These are phyloP conservation scores for Tricholoma bakamatsutake DNA, from an alignment of 768 basidiomycete species.

Conservation along the genomic window DNA sequence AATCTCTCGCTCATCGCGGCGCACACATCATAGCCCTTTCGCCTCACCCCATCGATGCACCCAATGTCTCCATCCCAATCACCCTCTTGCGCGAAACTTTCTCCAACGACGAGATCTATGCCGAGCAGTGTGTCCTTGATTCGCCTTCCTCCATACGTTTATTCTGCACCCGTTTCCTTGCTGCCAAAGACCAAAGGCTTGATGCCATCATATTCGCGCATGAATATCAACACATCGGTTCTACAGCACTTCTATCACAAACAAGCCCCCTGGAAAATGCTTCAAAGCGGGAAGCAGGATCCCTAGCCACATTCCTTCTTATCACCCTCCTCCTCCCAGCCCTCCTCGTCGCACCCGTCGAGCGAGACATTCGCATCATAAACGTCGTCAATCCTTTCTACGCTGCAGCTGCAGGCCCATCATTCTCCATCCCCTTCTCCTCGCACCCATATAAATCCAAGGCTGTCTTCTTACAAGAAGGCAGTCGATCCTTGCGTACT, in stretches of 20 bases:
- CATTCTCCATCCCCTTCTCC: slow-evolving; percentile 24
- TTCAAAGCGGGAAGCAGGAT: slow-evolving; percentile 39
- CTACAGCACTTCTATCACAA: slow-evolving; percentile 24
- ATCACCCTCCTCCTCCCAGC: slow-evolving; percentile 74
- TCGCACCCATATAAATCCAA: slow-evolving; percentile 12
- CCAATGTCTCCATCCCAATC: slow-evolving; percentile 53
- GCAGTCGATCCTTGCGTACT: slow-evolving; percentile 57
- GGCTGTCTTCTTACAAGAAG: slow-evolving; percentile 52
- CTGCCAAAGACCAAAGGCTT: slow-evolving; percentile 59
- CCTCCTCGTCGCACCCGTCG: slow-evolving; percentile 76
- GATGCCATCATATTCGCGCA: slow-evolving; percentile 78
- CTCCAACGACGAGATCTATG: slow-evolving; percentile 72
- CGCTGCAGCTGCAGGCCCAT: slow-evolving; percentile 60
- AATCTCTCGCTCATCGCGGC: slow-evolving; percentile 63
- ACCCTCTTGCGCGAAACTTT: slow-evolving; percentile 61
- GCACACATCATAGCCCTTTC: slow-evolving; percentile 77
- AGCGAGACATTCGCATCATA: slow-evolving; percentile 87
- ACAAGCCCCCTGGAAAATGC: slow-evolving; percentile 15
- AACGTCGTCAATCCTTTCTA: slow-evolving; percentile 87
- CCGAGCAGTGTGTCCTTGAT: slow-evolving; percentile 69
- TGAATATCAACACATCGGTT: slow-evolving; percentile 65
- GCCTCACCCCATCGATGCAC: slow-evolving; percentile 48
- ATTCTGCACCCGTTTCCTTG: slow-evolving; percentile 66
- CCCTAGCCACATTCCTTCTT: slow-evolving; percentile 72
- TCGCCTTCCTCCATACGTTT: slow-evolving; percentile 61